Base-by-base conservation (phyloP, 805 yeast species). In the Scheffersomyces coipomensis region DNA sequence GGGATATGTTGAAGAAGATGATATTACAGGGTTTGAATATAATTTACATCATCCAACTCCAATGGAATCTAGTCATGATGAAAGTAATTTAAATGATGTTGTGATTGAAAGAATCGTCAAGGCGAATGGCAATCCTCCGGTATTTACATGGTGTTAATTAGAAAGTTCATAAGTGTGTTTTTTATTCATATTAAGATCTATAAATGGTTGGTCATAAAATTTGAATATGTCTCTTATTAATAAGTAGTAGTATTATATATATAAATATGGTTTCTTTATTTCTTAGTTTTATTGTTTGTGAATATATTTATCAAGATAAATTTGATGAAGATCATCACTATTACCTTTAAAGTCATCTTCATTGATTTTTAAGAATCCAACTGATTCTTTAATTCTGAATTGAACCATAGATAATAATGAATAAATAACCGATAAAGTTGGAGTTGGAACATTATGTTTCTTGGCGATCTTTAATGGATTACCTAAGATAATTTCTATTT, bases 121-220 rank as follows among this genome's bases (percentile, higher is more conserved):
- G 12, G 82, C 75, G 3, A 65, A 67, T 6, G 63, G 75, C 3
- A 75, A 68, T 44, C 79, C 83, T 0, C 87, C 88, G 0, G 78
- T 83, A 1, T 81, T 82, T 45, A 79, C 87, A 1, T 82, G 87
- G 79, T 82, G 87, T 49, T 80, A 43, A 47, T 10, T n/a, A n/a
- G n/a, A n/a, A n/a, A n/a, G n/a, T n/a, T n/a, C n/a, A n/a, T n/a
- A n/a, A n/a, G n/a, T n/a, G n/a, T n/a, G n/a, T n/a, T n/a, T n/a
- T n/a, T n/a, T n/a, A n/a, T n/a, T n/a, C n/a, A n/a, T n/a, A n/a
- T n/a, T n/a, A n/a, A n/a, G n/a, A n/a, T n/a, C n/a, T n/a, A n/a
- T n/a, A n/a, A n/a, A n/a, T n/a, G n/a, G n/a, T n/a, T n/a, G n/a
- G n/a, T n/a, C n/a, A n/a, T n/a, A n/a, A n/a, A n/a, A n/a, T n/a